Conservation (phyloP, 2,329 filamentous ascomycete species). For the Calonectria fujianensis region DNA sequence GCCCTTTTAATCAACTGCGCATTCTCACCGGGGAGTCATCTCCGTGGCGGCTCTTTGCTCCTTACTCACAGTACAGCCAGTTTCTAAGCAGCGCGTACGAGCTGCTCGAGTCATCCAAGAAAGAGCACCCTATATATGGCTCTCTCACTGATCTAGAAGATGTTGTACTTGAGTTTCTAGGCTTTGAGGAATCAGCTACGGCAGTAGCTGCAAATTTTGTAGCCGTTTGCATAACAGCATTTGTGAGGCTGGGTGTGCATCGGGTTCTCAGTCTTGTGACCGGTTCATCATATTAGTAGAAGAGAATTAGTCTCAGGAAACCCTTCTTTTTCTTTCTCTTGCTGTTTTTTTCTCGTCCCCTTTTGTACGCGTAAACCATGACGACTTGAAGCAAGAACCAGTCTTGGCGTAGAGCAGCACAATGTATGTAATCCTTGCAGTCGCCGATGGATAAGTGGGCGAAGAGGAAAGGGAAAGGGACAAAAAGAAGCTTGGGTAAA, state of each 20-base stretch:
- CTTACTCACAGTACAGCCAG: not conserved
- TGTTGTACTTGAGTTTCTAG: not conserved
- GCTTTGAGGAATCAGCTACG: not conserved
- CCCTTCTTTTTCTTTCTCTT: not conserved
- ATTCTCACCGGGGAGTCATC: constrained; percentile 1
- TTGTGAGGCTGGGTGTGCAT: not conserved
- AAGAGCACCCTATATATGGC: not conserved
- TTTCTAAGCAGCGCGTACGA: not conserved
- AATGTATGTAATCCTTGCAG: not conserved
- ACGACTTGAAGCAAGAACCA: not conserved
- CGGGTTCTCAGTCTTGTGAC: not conserved
- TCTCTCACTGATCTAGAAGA: not conserved
- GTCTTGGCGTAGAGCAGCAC: not conserved
- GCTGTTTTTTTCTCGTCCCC: not conserved
- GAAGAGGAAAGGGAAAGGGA: not conserved
- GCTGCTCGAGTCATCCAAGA: not conserved
- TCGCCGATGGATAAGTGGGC: not conserved
- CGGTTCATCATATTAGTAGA: not conserved
- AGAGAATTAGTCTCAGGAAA: not conserved
- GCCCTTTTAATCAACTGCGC: constrained; percentile 32
- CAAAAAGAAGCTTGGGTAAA: not conserved
- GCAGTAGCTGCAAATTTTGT: not conserved
- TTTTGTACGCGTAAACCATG: constrained; percentile 1
- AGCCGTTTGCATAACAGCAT: not conserved
- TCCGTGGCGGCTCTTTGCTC: not conserved